These are phyloP conservation scores for Lepidopterella palustris DNA, from an alignment of 495 filamentous ascomycete species.

Conservation along the genomic window DNA sequence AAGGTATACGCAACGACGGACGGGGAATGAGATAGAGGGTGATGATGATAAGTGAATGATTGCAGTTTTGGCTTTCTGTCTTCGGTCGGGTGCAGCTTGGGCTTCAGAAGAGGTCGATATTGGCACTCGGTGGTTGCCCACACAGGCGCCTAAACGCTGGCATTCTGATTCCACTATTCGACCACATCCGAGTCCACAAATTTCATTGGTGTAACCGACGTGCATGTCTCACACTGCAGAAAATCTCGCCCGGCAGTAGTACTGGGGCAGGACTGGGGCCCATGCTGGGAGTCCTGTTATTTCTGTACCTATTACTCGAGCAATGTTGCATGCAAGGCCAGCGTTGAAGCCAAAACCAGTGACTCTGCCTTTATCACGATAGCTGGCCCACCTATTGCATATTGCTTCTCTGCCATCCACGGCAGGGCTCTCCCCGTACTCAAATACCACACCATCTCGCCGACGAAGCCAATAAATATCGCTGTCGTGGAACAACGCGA, in stretches of 20 bases:
- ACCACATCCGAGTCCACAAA: constrained; percentile 1
- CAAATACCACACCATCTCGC: background rate
- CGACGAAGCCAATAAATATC: background rate
- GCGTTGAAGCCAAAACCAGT: background rate
- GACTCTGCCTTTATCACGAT: background rate
- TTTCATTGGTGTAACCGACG: constrained; percentile 19
- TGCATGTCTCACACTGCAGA: constrained; percentile 22
- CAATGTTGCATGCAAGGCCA: background rate
- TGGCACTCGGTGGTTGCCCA: constrained; percentile 5
- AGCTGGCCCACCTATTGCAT: background rate
- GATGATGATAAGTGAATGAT: background rate
- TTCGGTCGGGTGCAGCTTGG: background rate
- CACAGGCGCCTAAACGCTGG: constrained; percentile 15
- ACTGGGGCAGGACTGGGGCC: background rate
- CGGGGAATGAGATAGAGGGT: background rate
- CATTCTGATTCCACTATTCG: constrained; percentile 13
- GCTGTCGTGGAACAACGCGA: background rate
- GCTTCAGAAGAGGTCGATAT: background rate
- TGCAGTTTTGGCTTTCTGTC: background rate
- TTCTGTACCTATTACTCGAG: constrained; percentile 9
- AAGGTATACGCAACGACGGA: background rate
- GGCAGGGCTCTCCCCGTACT: background rate
- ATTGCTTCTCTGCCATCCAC: background rate
- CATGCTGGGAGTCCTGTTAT: constrained; percentile 28
- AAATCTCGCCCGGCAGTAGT: background rate